phyloP scores from a whole-genome alignment of 1,139 yeast genomes.

The Lodderomyces margitis region DNA sequence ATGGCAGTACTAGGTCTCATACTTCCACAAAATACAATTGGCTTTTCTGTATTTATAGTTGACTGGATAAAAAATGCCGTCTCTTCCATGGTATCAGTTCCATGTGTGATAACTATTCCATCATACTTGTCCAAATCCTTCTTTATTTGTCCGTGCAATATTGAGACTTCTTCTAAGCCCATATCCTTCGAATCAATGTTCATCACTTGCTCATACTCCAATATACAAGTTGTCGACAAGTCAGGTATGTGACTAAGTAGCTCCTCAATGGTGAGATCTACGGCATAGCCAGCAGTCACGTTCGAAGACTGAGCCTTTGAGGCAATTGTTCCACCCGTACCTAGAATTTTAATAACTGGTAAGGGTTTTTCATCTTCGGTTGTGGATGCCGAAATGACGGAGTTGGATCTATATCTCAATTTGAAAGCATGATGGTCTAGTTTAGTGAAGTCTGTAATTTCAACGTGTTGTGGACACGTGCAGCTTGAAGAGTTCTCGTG shows the following conservation, averaged over 20 bases:
- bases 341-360: constrained; percentile 56
- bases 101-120: constrained; percentile 67
- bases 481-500: neutral
- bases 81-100: constrained; percentile 72
- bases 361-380: constrained; percentile 16
- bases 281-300: constrained; percentile 67
- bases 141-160: constrained; percentile 39
- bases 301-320: constrained; percentile 56
- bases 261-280: constrained; percentile 65
- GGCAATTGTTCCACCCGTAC: constrained; percentile 76
- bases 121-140: constrained; percentile 47
- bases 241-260: constrained; percentile 60
- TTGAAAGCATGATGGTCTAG: constrained; percentile 13
- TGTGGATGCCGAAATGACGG: constrained; percentile 12
- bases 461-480: constrained; percentile 6
- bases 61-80: constrained; percentile 67
- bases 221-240: constrained; percentile 52
- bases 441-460: constrained; percentile 6
- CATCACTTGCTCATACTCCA: constrained; percentile 64
- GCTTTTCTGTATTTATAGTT: constrained; percentile 55
- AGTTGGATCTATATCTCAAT: constrained; percentile 18
- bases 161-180: constrained; percentile 38
- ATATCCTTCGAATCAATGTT: constrained; percentile 67
- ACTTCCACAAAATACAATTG: constrained; percentile 67
- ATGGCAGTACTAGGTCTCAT: constrained; percentile 73